Conservation (phyloP, 805 yeast genomes). For the Starmerella floricola region DNA sequence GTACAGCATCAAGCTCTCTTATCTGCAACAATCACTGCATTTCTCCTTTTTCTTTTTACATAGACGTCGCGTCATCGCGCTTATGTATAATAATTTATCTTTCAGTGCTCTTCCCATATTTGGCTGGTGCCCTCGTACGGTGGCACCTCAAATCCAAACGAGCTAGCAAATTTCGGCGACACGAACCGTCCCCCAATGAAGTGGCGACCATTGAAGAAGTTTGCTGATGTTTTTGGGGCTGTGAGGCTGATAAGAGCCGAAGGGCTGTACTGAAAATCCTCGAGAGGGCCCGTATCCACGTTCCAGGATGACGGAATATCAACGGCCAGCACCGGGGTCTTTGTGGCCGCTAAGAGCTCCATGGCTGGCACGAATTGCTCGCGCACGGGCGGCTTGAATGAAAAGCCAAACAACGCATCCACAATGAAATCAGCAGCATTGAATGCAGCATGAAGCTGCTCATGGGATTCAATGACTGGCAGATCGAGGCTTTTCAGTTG, state of each 20-base stretch:
- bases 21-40: too few relatives aligned
- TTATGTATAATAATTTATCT: background rate
- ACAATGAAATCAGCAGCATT: constrained; percentile 40
- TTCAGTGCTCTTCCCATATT: constrained; percentile 29
- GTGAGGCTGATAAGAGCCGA: constrained; percentile 67
- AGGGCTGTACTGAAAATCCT: constrained; percentile 40
- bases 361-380: constrained; percentile 53
- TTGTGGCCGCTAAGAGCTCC: constrained; percentile 31
- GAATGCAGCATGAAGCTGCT: constrained; percentile 31
- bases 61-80: background rate
- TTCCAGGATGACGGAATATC: constrained; percentile 98
- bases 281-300: constrained; percentile 70
- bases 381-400: constrained; percentile 79
- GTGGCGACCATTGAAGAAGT: constrained; percentile 44
- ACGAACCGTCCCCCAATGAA: constrained; percentile 89
- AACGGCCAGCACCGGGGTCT: constrained; percentile 58
- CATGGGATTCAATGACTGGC: constrained; percentile 34
- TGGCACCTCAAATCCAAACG: constrained; percentile 60
- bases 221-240: constrained; percentile 86
- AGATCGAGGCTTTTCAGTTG: constrained; percentile 61
- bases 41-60: too few relatives aligned
- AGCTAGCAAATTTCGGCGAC: constrained; percentile 49
- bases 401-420: constrained; percentile 87
- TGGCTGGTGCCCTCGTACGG: constrained; percentile 48
- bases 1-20: too few relatives aligned